Conservation (phyloP, 495 filamentous ascomycete genomes). For the Aspergillus bertholletiae region DNA sequence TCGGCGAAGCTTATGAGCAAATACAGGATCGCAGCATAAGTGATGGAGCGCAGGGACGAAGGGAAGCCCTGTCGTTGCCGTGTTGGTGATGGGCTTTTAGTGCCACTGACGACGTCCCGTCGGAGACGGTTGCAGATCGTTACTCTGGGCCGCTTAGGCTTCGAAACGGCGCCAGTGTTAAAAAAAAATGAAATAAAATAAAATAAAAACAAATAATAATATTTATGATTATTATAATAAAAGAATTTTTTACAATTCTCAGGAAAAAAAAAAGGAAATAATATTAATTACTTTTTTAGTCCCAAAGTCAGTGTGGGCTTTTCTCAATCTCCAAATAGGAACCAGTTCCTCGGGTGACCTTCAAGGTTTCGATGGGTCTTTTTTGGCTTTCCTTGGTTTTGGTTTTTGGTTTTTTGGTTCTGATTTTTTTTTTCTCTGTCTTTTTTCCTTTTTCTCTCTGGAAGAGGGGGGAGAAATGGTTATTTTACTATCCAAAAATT, state of each 20-base stretch:
- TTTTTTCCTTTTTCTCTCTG: constrained; percentile 6
- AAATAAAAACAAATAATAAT: constrained; percentile 5
- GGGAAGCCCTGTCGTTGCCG: constrained; percentile 25
- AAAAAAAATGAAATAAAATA: constrained; percentile 11
- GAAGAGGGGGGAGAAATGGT: too few relatives aligned
- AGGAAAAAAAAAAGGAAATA: constrained; percentile 13
- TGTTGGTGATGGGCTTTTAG: constrained; percentile 33
- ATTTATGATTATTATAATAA: neutral
- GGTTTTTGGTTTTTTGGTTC: constrained; percentile 10
- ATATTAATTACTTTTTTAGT: constrained; percentile 2
- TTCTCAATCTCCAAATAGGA: constrained; percentile 26
- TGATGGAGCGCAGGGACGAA: constrained; percentile 25
- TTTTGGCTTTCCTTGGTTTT: constrained; percentile 14
- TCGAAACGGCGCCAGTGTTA: constrained; percentile 24
- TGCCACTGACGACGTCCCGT: constrained; percentile 49
- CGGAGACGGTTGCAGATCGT: constrained; percentile 46
- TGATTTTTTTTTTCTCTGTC: constrained; percentile 2
- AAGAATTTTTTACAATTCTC: constrained; percentile 8
- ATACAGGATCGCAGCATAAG: constrained; percentile 33
- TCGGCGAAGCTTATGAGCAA: constrained; percentile 75
- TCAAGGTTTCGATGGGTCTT: constrained; percentile 23
- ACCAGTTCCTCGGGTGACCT: constrained; percentile 40
- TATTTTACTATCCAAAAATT: too few relatives aligned
- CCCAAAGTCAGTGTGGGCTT: neutral
- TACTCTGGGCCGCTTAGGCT: constrained; percentile 27